These are phyloP conservation scores for Sphaceloma murrayae DNA, from an alignment of 2,329 filamentous ascomycete genomes.

Conservation along the genomic window DNA sequence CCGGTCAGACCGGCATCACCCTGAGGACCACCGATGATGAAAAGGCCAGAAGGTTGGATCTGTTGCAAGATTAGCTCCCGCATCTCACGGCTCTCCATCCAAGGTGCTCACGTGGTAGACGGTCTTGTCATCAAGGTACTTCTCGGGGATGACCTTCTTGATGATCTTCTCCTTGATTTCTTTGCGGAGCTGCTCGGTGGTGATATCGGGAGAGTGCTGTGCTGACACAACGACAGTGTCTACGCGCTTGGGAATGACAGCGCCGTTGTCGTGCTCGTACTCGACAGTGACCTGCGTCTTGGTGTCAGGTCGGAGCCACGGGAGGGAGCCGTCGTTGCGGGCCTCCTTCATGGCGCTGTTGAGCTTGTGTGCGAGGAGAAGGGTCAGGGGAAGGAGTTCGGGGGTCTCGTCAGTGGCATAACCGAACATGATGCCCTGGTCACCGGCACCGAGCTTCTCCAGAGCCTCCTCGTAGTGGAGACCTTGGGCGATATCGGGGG, in stretches of 20 bases:
- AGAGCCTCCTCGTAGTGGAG: slow-evolving; percentile 96
- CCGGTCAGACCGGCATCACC: slow-evolving; percentile 97
- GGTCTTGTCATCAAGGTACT: slow-evolving; percentile 88
- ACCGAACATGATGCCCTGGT: slow-evolving; percentile 99
- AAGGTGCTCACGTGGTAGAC: slow-evolving; percentile 84
- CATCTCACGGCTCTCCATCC: no score
- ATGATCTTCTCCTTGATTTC: slow-evolving; percentile 97
- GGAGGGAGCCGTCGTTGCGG: slow-evolving; percentile 74
- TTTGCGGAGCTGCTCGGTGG: slow-evolving; percentile 84
- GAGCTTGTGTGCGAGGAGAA: slow-evolving; percentile 91
- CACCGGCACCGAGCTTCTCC: slow-evolving; percentile 95
- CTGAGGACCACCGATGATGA: slow-evolving; percentile 98
- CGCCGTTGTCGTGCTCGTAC: slow-evolving; percentile 93
- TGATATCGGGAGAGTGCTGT: slow-evolving; percentile 82
- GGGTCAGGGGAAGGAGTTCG: slow-evolving; percentile 88
- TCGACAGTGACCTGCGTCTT: slow-evolving; percentile 99
- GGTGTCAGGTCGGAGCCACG: slow-evolving; percentile 96
- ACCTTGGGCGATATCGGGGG: slow-evolving; percentile 96
- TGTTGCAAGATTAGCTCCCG: no score
- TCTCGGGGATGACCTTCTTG: slow-evolving; percentile 81
- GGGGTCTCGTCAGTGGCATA: slow-evolving; percentile 99
- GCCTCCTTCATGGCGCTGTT: slow-evolving; percentile 90
- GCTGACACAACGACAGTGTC: slow-evolving; percentile 96
- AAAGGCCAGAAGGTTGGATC: slow-evolving; percentile 95
- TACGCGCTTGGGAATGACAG: slow-evolving; percentile 82